These are phyloP conservation scores for Ophiostoma perfectum DNA, from an alignment of 2,329 filamentous ascomycete genomes.

Conservation along the genomic window DNA sequence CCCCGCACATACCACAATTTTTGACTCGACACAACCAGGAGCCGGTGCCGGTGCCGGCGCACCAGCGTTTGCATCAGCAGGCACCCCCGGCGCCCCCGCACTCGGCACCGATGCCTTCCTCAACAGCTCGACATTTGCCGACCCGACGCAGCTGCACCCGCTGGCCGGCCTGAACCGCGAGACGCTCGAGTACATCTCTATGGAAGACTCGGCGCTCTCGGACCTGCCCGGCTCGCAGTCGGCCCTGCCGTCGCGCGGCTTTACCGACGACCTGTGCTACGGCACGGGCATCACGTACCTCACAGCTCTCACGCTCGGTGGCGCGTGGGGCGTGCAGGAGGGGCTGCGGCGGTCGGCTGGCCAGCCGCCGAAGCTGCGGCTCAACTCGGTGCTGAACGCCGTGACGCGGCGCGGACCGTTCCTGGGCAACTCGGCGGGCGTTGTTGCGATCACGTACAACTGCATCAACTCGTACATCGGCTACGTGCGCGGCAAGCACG, in stretches of 20 bases:
- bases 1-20: conserved; percentile 37
- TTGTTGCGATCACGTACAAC: conserved; percentile 95
- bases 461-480: conserved; percentile 82
- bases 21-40: conserved; percentile 53
- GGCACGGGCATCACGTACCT: conserved; percentile 94
- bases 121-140: conserved; percentile 67
- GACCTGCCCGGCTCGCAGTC: conserved; percentile 81
- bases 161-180: conserved; percentile 90
- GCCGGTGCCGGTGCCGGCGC: not conserved
- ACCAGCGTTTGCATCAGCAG: not conserved
- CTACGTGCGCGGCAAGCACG: conserved; percentile 75
- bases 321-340: conserved; percentile 87
- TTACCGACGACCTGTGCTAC: conserved; percentile 97
- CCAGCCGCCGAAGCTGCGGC: conserved; percentile 78
- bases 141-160: conserved; percentile 84
- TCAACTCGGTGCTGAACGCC: conserved; percentile 93
- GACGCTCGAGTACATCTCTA: conserved; percentile 86
- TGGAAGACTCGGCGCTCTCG: conserved; percentile 86
- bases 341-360: conserved; percentile 72
- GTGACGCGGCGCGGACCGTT: conserved; percentile 91
- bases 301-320: conserved; percentile 76
- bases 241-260: conserved; percentile 87
- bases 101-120: conserved; percentile 80
- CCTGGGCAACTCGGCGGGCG: conserved; percentile 90
- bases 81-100: not conserved